Percentiles rank a stretch among this genome's conserved stretches.
These are phyloP conservation scores for Thelonectria olida DNA, from an alignment of 2,329 filamentous ascomycete genomes.

Conservation along the genomic window DNA sequence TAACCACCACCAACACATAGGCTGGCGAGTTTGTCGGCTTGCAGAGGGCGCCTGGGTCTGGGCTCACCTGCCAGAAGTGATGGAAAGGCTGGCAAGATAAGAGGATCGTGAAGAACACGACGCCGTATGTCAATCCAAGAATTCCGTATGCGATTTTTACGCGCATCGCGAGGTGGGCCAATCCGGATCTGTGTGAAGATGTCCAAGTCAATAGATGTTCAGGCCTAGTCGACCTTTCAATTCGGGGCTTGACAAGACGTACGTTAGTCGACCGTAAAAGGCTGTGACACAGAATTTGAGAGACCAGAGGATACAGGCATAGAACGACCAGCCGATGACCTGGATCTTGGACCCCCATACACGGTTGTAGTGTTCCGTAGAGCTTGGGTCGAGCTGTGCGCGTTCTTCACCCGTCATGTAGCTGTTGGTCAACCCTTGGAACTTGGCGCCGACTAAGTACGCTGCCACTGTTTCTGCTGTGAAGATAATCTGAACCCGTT, in stretches of 20 bases:
- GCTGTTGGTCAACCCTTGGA: slow-evolving; percentile 33
- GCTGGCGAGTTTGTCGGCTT: slow-evolving; percentile 33
- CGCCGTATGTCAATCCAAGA: slow-evolving; percentile 25
- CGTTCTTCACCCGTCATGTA: slow-evolving; percentile 31
- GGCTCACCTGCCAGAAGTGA: slow-evolving; percentile 59
- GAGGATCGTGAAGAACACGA: slow-evolving; percentile 25
- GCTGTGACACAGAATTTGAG: slow-evolving; percentile 42
- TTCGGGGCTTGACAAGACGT: too few relatives aligned
- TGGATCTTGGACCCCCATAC: slow-evolving; percentile 44
- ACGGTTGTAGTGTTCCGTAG: slow-evolving; percentile 31
- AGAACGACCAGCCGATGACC: slow-evolving; percentile 43
- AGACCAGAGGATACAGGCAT: slow-evolving; percentile 42
- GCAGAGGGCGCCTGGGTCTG: slow-evolving; percentile 44
- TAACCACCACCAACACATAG: slow-evolving; percentile 31
- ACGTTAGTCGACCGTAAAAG: slow-evolving; percentile 44
- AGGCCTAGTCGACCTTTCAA: too few relatives aligned
- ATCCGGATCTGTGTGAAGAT: slow-evolving; percentile 22
- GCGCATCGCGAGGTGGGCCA: slow-evolving; percentile 24
- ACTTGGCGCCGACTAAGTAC: slow-evolving; percentile 33
- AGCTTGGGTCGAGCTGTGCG: slow-evolving; percentile 21
- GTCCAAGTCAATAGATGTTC: background rate
- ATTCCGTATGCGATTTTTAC: slow-evolving; percentile 29
- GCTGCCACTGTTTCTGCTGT: slow-evolving; percentile 33
- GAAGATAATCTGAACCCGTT: slow-evolving; percentile 32
- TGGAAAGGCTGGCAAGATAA: slow-evolving; percentile 47